A percentile compares a stretch with the other conserved stretches of the same genome.
These are phyloP conservation scores for Erysimum cheiri DNA, from an alignment of 441 rosid genomes.

Conservation along the genomic window DNA sequence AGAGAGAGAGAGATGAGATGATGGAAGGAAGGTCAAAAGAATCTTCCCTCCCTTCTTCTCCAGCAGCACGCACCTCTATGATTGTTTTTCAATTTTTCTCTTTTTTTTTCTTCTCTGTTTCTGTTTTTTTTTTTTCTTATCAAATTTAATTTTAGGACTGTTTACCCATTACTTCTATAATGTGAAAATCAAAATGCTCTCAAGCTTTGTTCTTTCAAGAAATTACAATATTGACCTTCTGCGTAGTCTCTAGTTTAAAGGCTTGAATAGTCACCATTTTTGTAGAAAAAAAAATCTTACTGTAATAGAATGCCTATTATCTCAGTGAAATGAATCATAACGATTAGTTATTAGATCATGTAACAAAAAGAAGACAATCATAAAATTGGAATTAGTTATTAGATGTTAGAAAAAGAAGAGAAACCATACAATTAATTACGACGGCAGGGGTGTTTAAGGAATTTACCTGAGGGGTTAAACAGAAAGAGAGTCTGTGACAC, in stretches of 20 bases:
- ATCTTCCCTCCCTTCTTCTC: slow-evolving; percentile 48
- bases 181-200: slow-evolving; percentile 16
- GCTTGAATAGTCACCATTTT: not conserved
- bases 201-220: not conserved
- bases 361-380: too few species aligned
- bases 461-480: not conserved
- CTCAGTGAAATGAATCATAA: not conserved
- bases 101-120: not conserved
- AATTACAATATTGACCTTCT: not conserved
- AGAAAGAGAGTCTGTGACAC: slow-evolving; percentile 24
- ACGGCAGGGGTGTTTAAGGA: not conserved
- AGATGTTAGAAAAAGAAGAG: too few species aligned
- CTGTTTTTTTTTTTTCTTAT: not conserved
- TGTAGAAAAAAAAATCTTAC: too few species aligned
- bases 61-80: slow-evolving; percentile 6
- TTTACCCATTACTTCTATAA: not conserved
- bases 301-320: too few species aligned
- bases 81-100: slow-evolving; percentile 10
- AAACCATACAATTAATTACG: not conserved
- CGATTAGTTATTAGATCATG: too few species aligned
- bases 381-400: too few species aligned
- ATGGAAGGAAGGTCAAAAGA: slow-evolving; percentile 50
- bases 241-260: not conserved
- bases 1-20: slow-evolving; percentile 24
- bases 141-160: not conserved